These are phyloP conservation scores for Erodium chrysanthum DNA, from an alignment of 441 rosid genomes.

Conservation along the genomic window DNA sequence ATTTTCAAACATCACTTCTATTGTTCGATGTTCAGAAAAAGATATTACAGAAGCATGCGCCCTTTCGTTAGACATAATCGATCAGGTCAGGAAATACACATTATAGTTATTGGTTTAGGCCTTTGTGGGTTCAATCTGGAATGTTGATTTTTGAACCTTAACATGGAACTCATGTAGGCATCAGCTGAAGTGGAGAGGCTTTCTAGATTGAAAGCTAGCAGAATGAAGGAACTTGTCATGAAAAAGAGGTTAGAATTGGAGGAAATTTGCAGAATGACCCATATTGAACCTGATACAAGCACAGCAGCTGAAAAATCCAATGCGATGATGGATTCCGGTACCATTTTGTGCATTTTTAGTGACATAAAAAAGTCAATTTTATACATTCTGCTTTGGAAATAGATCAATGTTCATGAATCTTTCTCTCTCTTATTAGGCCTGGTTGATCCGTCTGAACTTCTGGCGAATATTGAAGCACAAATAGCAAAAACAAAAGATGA, in stretches of 20 bases:
- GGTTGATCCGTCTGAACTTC: conserved; percentile 66
- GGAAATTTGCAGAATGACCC: conserved; percentile 44
- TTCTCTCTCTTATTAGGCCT: conserved; percentile 31
- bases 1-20: conserved; percentile 42
- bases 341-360: not conserved
- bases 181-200: conserved; percentile 61
- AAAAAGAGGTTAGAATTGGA: conserved; percentile 58
- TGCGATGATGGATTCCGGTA: conserved; percentile 68
- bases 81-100: conserved; percentile 42
- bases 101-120: not conserved
- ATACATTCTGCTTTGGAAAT: conserved; percentile 4
- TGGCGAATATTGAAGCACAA: conserved; percentile 51
- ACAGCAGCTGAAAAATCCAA: conserved; percentile 61
- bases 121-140: conserved; percentile 5
- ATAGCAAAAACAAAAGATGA: conserved; percentile 49
- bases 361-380: not conserved
- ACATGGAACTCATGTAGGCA: conserved; percentile 31
- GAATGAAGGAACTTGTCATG: conserved; percentile 68
- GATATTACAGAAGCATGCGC: conserved; percentile 53
- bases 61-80: conserved; percentile 59
- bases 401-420: not conserved
- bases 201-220: conserved; percentile 44
- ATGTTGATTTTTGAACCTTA: conserved; percentile 9
- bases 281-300: conserved; percentile 51
- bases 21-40: conserved; percentile 53